phyloP scores from a whole-genome alignment of 2,329 filamentous ascomycete genomes.

The Colletotrichum sojae region DNA sequence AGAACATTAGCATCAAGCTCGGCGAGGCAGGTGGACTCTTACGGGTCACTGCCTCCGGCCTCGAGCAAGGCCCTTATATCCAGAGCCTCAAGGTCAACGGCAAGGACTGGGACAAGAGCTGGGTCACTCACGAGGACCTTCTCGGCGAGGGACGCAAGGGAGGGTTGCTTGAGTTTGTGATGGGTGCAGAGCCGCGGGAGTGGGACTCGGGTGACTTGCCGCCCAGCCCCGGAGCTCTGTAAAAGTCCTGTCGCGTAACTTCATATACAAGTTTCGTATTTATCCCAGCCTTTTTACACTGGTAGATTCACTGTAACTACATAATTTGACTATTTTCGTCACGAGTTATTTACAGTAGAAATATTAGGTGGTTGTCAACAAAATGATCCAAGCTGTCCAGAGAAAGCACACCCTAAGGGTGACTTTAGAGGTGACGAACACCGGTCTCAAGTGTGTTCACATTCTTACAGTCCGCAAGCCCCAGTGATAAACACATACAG shows the following conservation, averaged over 20 bases:
- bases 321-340: too few relatives aligned
- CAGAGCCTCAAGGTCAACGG: slow-evolving; percentile 69
- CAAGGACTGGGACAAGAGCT: slow-evolving; percentile 65
- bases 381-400: too few relatives aligned
- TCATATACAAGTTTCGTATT: too few relatives aligned
- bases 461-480: too few relatives aligned
- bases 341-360: too few relatives aligned
- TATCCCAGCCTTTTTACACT: too few relatives aligned
- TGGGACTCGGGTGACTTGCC: slow-evolving; percentile 66
- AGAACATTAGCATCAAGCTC: slow-evolving; percentile 62
- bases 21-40: slow-evolving; percentile 56
- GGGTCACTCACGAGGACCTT: slow-evolving; percentile 67
- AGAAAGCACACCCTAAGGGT: too few relatives aligned
- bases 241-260: neutral
- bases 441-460: too few relatives aligned
- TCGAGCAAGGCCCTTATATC: slow-evolving; percentile 64
- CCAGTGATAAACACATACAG: too few relatives aligned
- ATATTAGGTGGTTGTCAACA: too few relatives aligned
- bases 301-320: too few relatives aligned
- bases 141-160: slow-evolving; percentile 54
- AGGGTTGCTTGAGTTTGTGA: slow-evolving; percentile 62
- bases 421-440: too few relatives aligned
- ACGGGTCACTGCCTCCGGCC: slow-evolving; percentile 60
- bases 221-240: slow-evolving; percentile 58
- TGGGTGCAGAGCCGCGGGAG: slow-evolving; percentile 48